Conservation (phyloP, 1,284 basidiomycete genomes). For the Cutaneotrichosporon spelunceum region DNA sequence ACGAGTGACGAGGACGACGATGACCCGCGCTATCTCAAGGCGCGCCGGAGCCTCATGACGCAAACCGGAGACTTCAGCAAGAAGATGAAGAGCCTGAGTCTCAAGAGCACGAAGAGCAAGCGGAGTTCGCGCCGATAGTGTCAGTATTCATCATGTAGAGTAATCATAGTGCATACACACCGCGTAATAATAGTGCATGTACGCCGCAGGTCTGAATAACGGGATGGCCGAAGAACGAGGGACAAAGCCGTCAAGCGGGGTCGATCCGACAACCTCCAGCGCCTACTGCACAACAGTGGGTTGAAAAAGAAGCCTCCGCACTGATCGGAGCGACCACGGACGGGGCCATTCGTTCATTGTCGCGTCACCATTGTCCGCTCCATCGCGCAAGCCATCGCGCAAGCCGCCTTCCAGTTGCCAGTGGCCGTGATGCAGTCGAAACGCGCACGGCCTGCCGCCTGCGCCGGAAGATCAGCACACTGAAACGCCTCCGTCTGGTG, state of each 20-base stretch:
- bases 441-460: no score
- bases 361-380: not conserved
- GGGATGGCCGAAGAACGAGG: not conserved
- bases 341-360: not conserved
- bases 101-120: slow-evolving; percentile 20
- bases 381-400: no score
- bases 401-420: no score
- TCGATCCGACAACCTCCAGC: no score
- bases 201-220: no score
- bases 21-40: slow-evolving; percentile 37
- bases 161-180: not conserved
- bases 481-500: no score
- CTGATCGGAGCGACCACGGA: not conserved
- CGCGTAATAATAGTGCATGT: no score
- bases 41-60: slow-evolving; percentile 21
- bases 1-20: slow-evolving; percentile 44
- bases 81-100: slow-evolving; percentile 12
- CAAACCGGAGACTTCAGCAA: slow-evolving; percentile 8
- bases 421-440: no score
- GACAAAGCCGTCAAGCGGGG: no score
- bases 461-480: no score
- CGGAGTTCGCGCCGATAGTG: not conserved
- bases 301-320: not conserved
- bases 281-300: not conserved
- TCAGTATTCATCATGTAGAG: not conserved